Percentiles rank a stretch among this genome's conserved stretches.
phyloP scores from a whole-genome alignment of 169 alveolate species.

The Babesia bigemina region DNA sequence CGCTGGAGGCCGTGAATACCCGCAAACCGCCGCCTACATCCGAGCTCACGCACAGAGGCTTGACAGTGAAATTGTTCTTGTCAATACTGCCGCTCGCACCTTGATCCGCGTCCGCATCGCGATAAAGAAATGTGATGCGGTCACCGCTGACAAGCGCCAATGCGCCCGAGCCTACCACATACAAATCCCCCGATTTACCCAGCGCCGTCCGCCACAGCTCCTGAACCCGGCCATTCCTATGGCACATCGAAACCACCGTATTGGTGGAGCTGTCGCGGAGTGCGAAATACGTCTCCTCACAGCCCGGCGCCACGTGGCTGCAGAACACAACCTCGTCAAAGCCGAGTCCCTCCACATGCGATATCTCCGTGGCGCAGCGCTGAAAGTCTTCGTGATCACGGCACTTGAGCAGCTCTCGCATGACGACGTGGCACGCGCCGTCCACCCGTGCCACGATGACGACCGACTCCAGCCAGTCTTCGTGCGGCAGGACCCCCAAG shows the following conservation, averaged over 20 bases:
- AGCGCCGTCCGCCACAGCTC: constrained; percentile 13
- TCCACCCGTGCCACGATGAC: constrained; percentile 29
- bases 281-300: constrained; percentile 12
- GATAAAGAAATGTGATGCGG: neutral
- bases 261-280: constrained; percentile 12
- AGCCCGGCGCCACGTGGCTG: constrained; percentile 6
- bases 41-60: constrained; percentile 6
- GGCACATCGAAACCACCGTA: neutral
- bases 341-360: neutral
- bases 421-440: constrained; percentile 35
- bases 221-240: neutral
- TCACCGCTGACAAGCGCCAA: constrained; percentile 1
- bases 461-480: constrained; percentile 37
- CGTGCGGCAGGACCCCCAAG: constrained; percentile 49
- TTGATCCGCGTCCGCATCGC: neutral
- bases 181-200: neutral
- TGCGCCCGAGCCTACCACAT: constrained; percentile 22
- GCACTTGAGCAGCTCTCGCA: constrained; percentile 48
- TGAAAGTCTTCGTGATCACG: constrained; percentile 15
- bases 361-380: neutral
- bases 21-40: constrained; percentile 64
- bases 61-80: neutral
- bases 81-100: neutral
- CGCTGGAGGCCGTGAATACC: constrained; percentile 15
- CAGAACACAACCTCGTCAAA: constrained; percentile 19